Percentiles rank a stretch among this genome's conserved stretches.
These are phyloP conservation scores for Dactylella cylindrospora DNA, from an alignment of 2,329 filamentous ascomycete species.

Conservation along the genomic window DNA sequence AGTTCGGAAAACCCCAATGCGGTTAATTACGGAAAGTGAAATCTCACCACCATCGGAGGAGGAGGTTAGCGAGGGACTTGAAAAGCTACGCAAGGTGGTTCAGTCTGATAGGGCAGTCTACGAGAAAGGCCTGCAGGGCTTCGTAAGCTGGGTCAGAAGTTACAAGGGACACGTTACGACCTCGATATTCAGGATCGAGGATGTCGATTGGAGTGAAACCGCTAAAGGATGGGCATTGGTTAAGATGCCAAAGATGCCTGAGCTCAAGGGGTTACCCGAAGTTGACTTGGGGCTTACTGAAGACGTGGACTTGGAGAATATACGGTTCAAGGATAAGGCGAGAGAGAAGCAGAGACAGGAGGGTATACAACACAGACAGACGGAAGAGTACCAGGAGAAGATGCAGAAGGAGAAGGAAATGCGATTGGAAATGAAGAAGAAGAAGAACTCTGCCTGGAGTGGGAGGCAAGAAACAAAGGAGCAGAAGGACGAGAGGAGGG, in stretches of 20 bases:
- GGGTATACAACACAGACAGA: conserved; percentile 56
- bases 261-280: conserved; percentile 69
- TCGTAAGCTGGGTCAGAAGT: conserved; percentile 88
- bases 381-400: conserved; percentile 50
- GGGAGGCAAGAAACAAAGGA: conserved; percentile 60
- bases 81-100: conserved; percentile 63
- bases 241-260: conserved; percentile 89
- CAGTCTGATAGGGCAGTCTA: conserved; percentile 67
- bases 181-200: conserved; percentile 81
- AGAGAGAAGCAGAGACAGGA: conserved; percentile 67
- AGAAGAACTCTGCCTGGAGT: conserved; percentile 51
- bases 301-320: conserved; percentile 66
- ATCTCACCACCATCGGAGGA: conserved; percentile 54
- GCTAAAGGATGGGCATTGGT: conserved; percentile 83
- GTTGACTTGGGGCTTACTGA: conserved; percentile 67
- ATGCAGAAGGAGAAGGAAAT: conserved; percentile 52
- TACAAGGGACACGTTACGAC: conserved; percentile 89
- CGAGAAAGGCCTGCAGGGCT: conserved; percentile 86
- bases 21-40: conserved; percentile 56
- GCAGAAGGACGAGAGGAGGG: conserved; percentile 71
- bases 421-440: conserved; percentile 51
- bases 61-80: conserved; percentile 62
- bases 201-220: conserved; percentile 81
- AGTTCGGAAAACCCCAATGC: conserved; percentile 74
- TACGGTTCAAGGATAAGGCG: conserved; percentile 70